Evolutionary conservation across 345 rosid genomes (phyloP), one percentile per base, ranked within the genome.

Genomic region (Gynandropsis gynandra): DNA sequence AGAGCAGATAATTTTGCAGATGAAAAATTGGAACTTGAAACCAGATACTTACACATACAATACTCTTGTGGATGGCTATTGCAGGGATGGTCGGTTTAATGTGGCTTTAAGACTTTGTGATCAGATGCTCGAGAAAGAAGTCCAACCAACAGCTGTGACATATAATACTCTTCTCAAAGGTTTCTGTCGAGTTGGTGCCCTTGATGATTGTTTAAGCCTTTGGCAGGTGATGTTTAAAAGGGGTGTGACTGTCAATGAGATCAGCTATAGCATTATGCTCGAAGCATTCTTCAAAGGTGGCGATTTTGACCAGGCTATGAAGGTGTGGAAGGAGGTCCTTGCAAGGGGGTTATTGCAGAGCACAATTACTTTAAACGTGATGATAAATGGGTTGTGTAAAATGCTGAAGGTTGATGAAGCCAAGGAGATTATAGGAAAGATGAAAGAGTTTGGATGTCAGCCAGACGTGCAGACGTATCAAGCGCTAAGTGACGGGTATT

Each of bases 111-210:
- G 47, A 52, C 72, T 83, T 56, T 80, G 79, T 52, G 74, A 83
- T 43, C 63, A 36, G 51, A 81, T 89, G 90, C 51, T 70, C 18
- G 27, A 3, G 21, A 52, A 62, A 32, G 85, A 78, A 57, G 64
- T 78, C 44, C 65, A 66, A 58, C 83, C 78, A 29, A 70, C 74
- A 51, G 54, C 63, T 54, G 70, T 77, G 19, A 80, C 94, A 47
- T 80, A 81, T 62, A 89, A 90, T 67, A 76, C 78, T 46, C 89
- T 90, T 63, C 78, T 90, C 29, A 87, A 87, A 62, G 98, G 96
- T 47, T 61, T 75, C 43, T 72, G 71, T 56, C 68, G 69, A 20
- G 76, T 48, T 1, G 79, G 83, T 68, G 76, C 77, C 43, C 70
- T 66, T 37, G 62, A 72, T 15, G 92, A 87, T 31, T 86, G 82